Evolutionary conservation across 345 rosid species (phyloP), one percentile per base, ranked within the genome.

Genomic region (Citrus cavaleriei): DNA sequence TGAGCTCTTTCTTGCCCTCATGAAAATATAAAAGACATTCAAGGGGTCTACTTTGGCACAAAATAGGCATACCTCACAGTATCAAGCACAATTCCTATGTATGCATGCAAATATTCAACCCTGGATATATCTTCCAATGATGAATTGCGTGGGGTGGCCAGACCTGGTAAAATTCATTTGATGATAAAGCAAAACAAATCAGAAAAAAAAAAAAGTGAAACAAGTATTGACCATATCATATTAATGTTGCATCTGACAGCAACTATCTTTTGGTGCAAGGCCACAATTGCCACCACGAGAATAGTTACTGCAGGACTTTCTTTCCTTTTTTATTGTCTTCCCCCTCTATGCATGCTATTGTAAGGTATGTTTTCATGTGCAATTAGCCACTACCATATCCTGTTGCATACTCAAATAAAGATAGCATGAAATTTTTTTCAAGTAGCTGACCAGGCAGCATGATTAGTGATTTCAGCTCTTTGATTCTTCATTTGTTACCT

Each of bases 1-100:
- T 68, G 21, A 38, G 72, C 10, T 38, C 4, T 34, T 65, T 27
- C 21, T 2, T 0, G 4, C 10, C 68, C 34, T 37, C 32, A 7
- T 3, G 21, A 71, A 28, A 37, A 38, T 16, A 25, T 25, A 25
- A 6, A 19, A 37, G 18, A 16, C 16, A 63, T 2, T 25, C 18
- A n/a, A 51, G 72, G 13, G 38, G 46, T 19, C 16, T 7, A 21
- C 38, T 30, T 24, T 58, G 7, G 46, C 65, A 27, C 19, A 69
- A 42, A 14, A 51, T 27, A 55, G 19, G 25, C 54, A 76, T 79
- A 85, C 92, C 84, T 86, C 38, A 86, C 60, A 30, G 87, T 83
- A 46, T 86, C 86, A 63, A 86, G 86, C 78, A 83, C 27, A 27
- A 79, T 68, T 65, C 92, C 90, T 27, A 86, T 81, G 37, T 83